Evolutionary conservation across 2,329 filamentous ascomycete species (phyloP).

Genomic region (Conoideocrella luteorostrata): DNA sequence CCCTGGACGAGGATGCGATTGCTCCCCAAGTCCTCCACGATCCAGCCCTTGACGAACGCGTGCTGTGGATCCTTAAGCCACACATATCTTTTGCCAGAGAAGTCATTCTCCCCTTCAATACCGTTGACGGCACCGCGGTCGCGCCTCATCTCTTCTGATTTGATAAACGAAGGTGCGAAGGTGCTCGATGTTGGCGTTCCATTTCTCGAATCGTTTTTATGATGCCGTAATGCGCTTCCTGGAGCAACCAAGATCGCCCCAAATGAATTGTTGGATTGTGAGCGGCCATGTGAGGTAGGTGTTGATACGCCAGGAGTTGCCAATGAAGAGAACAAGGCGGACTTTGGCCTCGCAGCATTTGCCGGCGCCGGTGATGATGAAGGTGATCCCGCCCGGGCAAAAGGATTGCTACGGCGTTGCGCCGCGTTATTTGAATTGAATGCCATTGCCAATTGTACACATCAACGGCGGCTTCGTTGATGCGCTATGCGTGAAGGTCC

Average conservation of each 20-base stretch:
- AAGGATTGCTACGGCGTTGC: constrained; percentile 74
- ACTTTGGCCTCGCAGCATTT: constrained; percentile 60
- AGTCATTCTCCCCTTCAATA: constrained; percentile 96
- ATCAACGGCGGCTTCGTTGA: constrained; percentile 12
- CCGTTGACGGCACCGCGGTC: constrained; percentile 54
- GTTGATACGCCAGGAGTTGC: constrained; percentile 32
- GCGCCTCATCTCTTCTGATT: constrained; percentile 67
- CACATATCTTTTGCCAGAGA: constrained; percentile 96
- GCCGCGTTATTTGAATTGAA: constrained; percentile 36
- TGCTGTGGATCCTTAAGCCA: constrained; percentile 85
- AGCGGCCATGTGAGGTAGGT: constrained; percentile 55
- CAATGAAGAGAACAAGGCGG: constrained; percentile 62
- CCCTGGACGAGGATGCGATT: constrained; percentile 78
- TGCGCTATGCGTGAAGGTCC: constrained; percentile 1
- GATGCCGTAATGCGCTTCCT: constrained; percentile 30
- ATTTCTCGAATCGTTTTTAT: constrained; percentile 56
- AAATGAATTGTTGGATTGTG: constrained; percentile 58
- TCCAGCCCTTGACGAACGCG: constrained; percentile 89
- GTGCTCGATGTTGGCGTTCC: constrained; percentile 64
- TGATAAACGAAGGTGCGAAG: constrained; percentile 95
- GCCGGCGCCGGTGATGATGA: constrained; percentile 56
- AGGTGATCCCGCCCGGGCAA: constrained; percentile 50
- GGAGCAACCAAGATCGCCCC: constrained; percentile 34
- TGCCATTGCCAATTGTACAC: constrained; percentile 24
- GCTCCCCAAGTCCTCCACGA: constrained; percentile 71